Conservation (phyloP, 2,329 filamentous ascomycete species). For the Pyrenophora graminea region DNA sequence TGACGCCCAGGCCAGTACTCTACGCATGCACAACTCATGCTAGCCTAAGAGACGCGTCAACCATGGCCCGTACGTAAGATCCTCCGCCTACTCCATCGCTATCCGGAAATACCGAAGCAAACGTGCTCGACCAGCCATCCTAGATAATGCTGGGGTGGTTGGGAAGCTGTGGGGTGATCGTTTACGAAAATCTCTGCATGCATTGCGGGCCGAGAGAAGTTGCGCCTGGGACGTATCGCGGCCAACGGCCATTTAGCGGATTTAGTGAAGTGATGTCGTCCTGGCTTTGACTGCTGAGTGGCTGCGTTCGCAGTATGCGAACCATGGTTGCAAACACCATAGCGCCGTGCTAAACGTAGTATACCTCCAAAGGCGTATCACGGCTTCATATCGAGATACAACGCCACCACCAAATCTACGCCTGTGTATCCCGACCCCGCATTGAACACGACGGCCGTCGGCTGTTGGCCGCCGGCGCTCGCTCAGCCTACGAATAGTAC, state of each 20-base stretch:
- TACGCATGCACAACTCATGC: slow-evolving; percentile 6
- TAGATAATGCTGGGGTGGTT: slow-evolving; percentile 14
- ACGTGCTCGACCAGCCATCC: slow-evolving; percentile 22
- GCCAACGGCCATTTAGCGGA: slow-evolving; percentile 8
- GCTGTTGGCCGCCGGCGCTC: slow-evolving; percentile 5
- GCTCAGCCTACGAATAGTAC: not conserved
- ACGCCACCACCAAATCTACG: slow-evolving; percentile 4
- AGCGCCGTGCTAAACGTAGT: slow-evolving; percentile 1
- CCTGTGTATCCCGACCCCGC: slow-evolving; percentile 8
- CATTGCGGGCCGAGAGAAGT: slow-evolving; percentile 25
- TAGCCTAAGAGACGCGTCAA: slow-evolving; percentile 20
- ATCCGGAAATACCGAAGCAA: slow-evolving; percentile 18
- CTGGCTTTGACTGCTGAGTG: slow-evolving; percentile 6
- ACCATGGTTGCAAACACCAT: slow-evolving; percentile 11
- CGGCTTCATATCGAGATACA: slow-evolving; percentile 3
- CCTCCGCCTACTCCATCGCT: slow-evolving; percentile 11
- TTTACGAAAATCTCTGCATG: slow-evolving; percentile 31
- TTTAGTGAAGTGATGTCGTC: slow-evolving; percentile 3
- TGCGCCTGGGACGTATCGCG: slow-evolving; percentile 16
- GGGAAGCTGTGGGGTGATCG: slow-evolving; percentile 18
- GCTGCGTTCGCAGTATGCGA: slow-evolving; percentile 15
- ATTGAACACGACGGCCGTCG: slow-evolving; percentile 7
- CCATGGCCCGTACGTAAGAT: slow-evolving; percentile 19
- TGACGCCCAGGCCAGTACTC: slow-evolving; percentile 14
- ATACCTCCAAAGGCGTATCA: slow-evolving; percentile 1